These are phyloP conservation scores for Stephanodiscus minutulus DNA, from an alignment of 108 stramenopile genomes.

Conservation along the genomic window DNA sequence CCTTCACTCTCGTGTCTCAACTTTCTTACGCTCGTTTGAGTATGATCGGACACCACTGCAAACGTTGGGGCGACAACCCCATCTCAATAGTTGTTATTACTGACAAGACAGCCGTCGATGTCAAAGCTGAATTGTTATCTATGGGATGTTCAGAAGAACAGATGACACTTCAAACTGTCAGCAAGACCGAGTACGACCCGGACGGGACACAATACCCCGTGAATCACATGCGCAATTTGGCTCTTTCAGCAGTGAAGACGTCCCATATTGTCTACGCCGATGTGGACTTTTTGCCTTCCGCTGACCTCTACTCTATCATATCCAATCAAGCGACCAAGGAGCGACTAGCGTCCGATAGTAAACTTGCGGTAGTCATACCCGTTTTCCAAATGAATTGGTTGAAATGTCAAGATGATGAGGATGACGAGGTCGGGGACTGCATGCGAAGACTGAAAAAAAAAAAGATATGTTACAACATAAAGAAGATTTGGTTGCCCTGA, in stretches of 20 bases:
- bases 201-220: constrained; percentile 81
- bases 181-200: constrained; percentile 40
- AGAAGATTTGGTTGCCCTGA: constrained; percentile 39
- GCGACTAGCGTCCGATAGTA: constrained; percentile 47
- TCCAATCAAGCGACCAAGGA: constrained; percentile 22
- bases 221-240: constrained; percentile 86
- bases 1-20: constrained; percentile 76
- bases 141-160: constrained; percentile 41
- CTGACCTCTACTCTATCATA: constrained; percentile 62
- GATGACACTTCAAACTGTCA: constrained; percentile 51
- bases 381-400: constrained; percentile 88
- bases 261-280: constrained; percentile 84
- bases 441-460: constrained; percentile 49
- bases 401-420: no score
- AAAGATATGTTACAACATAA: constrained; percentile 62
- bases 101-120: constrained; percentile 32
- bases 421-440: no score
- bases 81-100: constrained; percentile 77
- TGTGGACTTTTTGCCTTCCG: constrained; percentile 88
- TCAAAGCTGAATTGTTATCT: constrained; percentile 27
- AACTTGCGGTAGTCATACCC: constrained; percentile 74
- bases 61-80: constrained; percentile 70
- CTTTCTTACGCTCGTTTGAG: constrained; percentile 73
- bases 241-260: constrained; percentile 63
- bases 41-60: constrained; percentile 79